These are phyloP conservation scores for Jacaranda mimosifolia DNA, from an alignment of 257 asterid species.

Conservation along the genomic window DNA sequence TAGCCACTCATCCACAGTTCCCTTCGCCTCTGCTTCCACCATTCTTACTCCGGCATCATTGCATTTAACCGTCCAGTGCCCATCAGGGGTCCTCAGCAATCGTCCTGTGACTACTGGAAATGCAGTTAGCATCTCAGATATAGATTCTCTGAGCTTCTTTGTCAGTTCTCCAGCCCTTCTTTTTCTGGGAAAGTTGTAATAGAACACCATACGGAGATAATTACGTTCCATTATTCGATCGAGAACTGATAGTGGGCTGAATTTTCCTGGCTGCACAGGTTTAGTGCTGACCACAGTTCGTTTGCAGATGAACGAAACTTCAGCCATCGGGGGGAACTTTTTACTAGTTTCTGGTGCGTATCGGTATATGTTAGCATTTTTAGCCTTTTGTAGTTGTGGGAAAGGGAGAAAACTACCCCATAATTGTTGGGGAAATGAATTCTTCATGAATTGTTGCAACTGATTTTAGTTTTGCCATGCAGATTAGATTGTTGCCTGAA, in stretches of 20 bases:
- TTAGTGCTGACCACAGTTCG: conserved; percentile 60
- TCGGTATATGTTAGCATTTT: not conserved
- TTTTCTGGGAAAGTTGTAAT: conserved; percentile 44
- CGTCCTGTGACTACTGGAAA: conserved; percentile 60
- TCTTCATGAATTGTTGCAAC: conserved; percentile 39
- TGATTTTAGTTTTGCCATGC: conserved; percentile 13
- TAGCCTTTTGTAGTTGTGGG: conserved; percentile 23
- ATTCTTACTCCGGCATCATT: conserved; percentile 70
- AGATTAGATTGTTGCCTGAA: too few relatives aligned
- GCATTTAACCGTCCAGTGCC: conserved; percentile 63
- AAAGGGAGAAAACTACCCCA: conserved; percentile 33
- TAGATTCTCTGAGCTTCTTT: conserved; percentile 49
- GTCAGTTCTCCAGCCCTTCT: conserved; percentile 46
- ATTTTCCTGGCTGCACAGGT: conserved; percentile 54
- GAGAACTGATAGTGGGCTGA: conserved; percentile 55
- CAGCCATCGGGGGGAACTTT: conserved; percentile 46
- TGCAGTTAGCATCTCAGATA: conserved; percentile 47
- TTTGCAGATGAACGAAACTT: conserved; percentile 57
- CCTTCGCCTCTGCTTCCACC: conserved; percentile 57
- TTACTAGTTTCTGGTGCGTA: not conserved
- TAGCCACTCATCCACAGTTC: conserved; percentile 62
- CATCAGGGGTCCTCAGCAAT: conserved; percentile 47
- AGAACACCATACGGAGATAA: conserved; percentile 51
- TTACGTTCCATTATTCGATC: conserved; percentile 60
- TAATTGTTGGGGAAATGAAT: conserved; percentile 42